Evolutionary conservation across 208 protist species (phyloP), one percentile per base, ranked within the genome.

Genomic region (Novymonas esmeraldas): DNA sequence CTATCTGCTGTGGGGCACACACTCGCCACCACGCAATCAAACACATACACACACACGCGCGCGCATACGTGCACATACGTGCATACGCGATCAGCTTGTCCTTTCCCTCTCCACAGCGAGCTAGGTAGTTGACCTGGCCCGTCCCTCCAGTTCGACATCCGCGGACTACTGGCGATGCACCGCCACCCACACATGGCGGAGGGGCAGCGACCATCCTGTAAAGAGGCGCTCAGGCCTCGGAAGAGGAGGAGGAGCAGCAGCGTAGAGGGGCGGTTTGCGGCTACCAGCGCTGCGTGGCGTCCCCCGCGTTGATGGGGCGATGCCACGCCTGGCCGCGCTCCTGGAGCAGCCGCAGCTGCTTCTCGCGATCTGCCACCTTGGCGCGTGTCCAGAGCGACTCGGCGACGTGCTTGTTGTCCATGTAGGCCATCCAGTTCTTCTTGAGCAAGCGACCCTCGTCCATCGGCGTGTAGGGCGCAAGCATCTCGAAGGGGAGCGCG

Each of bases 401-500:
- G 20, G 93, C 90, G 9, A 97, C 90, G 70, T 97, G 87, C 64
- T 95, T 94, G 72, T 95, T 97, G 59, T 97, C 93, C 64, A 97
- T 63, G 73, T 94, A 97, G 22, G 90, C 90, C 78, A 95, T 84
- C 90, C 93, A 97, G 57, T 97, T 97, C 71, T 85, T 86, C 50
- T 76, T 68, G 36, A 93, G 73, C 41, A 97, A 78, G 16, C 85
- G 75, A 7, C 62, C 78, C 78, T 97, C 93, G 60, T 97, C 93
- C 93, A 97, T 97, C 9, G 87, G 66, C 34, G 85, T 95, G 74
- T 97, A 97, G 58, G 93, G 90, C 31, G 85, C 93, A 6, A 83
- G 73, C 33, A 95, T 9, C 51, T 95, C 88, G 48, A 95, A 73
- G 49, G 90, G 93, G 59, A 84, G 51, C 46, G 74, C 36, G 44